Evolutionary conservation across 495 filamentous ascomycete species (phyloP).

Genomic region (Annulohypoxylon maeteangense): DNA sequence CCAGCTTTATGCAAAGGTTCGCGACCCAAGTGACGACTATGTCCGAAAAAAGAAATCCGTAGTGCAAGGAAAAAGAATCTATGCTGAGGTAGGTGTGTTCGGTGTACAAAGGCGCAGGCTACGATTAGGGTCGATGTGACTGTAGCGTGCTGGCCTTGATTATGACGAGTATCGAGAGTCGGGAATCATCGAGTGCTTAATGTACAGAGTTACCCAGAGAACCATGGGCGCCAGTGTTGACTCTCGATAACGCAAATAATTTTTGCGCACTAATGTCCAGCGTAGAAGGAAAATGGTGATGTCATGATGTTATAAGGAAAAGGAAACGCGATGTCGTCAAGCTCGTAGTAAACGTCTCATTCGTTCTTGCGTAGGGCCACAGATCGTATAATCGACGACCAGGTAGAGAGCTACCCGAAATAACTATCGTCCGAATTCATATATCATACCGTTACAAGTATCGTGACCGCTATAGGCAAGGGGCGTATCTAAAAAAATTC

Average conservation of each 20-base stretch:
- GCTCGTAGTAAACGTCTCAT: conserved; percentile 46
- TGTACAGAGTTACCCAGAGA: conserved; percentile 43
- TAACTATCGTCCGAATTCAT: conserved; percentile 41
- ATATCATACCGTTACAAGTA: conserved; percentile 50
- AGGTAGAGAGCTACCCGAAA: conserved; percentile 40
- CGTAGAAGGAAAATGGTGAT: conserved; percentile 31
- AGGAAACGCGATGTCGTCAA: conserved; percentile 45
- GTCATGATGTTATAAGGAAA: conserved; percentile 24
- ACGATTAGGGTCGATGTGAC: conserved; percentile 24
- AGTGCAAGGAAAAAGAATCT: conserved; percentile 34
- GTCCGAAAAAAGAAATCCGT: conserved; percentile 27
- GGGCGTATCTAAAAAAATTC: conserved; percentile 46
- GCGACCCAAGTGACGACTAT: neutral
- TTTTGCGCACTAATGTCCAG: conserved; percentile 10
- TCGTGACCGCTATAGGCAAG: conserved; percentile 20
- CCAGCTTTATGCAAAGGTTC: conserved; percentile 7
- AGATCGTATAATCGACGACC: conserved; percentile 30
- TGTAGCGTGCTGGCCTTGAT: conserved; percentile 19
- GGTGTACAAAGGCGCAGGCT: conserved; percentile 41
- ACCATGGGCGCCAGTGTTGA: conserved; percentile 27
- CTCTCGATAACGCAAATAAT: conserved; percentile 32
- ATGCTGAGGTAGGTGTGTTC: conserved; percentile 33
- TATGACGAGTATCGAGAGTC: conserved; percentile 13
- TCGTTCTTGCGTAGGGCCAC: conserved; percentile 40
- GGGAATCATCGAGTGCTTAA: conserved; percentile 44